These are phyloP conservation scores for Melanomma pulvis-pyrius DNA, from an alignment of 495 filamentous ascomycete species.

Conservation along the genomic window DNA sequence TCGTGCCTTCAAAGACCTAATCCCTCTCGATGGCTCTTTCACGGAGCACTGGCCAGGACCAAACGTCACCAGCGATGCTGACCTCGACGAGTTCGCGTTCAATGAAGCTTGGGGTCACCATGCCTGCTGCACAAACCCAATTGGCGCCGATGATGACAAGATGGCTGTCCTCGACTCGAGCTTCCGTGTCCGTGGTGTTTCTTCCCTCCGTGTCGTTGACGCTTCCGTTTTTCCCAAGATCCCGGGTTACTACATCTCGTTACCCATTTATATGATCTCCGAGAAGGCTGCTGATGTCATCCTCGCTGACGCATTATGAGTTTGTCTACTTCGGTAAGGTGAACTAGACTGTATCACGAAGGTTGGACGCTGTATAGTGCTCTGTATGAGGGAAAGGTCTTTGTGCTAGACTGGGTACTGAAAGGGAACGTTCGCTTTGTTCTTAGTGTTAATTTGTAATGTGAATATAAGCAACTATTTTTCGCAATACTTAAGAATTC, in stretches of 20 bases:
- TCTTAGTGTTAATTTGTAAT: no score
- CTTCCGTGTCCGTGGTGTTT: slow-evolving; percentile 54
- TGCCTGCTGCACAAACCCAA: slow-evolving; percentile 51
- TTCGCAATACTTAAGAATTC: no score
- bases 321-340: no score
- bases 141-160: slow-evolving; percentile 51
- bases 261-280: slow-evolving; percentile 63
- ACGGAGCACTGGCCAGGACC: no score
- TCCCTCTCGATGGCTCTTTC: no score
- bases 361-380: no score
- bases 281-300: slow-evolving; percentile 66
- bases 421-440: no score
- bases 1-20: no score
- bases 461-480: no score
- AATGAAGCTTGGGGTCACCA: slow-evolving; percentile 55
- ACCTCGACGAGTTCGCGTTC: slow-evolving; percentile 42
- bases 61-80: not conserved
- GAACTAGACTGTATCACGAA: no score
- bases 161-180: slow-evolving; percentile 55
- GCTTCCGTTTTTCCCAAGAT: slow-evolving; percentile 40
- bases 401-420: no score
- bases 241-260: slow-evolving; percentile 57
- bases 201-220: slow-evolving; percentile 51
- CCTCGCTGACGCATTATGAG: not conserved
- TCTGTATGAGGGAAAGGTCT: no score